Percentiles rank a stretch among this genome's conserved stretches.
phyloP scores from a whole-genome alignment of 2,329 filamentous ascomycete genomes.

The Acrocalymma vagum region DNA sequence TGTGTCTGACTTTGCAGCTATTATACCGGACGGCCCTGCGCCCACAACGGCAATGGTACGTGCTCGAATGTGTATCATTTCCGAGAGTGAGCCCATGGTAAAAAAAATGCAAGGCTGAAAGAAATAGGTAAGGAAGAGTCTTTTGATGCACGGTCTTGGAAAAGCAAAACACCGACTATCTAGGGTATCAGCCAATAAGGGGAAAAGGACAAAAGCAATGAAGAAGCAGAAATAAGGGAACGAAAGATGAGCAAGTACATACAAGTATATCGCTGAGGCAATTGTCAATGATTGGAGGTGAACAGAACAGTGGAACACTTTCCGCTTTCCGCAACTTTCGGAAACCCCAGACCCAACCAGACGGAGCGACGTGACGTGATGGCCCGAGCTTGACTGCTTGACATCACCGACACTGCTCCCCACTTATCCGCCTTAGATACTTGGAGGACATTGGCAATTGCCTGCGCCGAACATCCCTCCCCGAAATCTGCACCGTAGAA shows the following conservation, averaged over 20 bases:
- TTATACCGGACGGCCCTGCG: conserved; percentile 80
- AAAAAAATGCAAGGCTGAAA: neutral
- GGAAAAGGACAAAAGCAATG: neutral
- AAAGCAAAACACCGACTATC: neutral
- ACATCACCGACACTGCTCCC: conserved; percentile 15
- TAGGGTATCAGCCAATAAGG: conserved; percentile 5
- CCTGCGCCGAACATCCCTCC: too few species aligned
- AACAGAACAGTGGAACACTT: too few species aligned
- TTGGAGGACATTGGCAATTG: conserved; percentile 4
- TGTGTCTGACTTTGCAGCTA: conserved; percentile 70
- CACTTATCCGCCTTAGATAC: conserved; percentile 4
- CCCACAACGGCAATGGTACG: conserved; percentile 79
- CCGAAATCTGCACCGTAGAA: conserved; percentile 6
- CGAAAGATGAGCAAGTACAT: too few species aligned
- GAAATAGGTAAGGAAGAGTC: neutral
- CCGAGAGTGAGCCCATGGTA: neutral
- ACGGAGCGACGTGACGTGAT: conserved; percentile 14
- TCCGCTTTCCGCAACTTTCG: too few species aligned
- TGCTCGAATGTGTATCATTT: conserved; percentile 49
- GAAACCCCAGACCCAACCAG: too few species aligned
- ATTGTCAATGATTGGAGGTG: conserved; percentile 21
- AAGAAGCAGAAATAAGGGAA: neutral
- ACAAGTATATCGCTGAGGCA: too few species aligned
- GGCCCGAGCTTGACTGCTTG: conserved; percentile 6
- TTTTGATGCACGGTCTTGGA: too few species aligned